Conservation (phyloP, 106 monocot species). For the Dioscorea zingiberensis region DNA sequence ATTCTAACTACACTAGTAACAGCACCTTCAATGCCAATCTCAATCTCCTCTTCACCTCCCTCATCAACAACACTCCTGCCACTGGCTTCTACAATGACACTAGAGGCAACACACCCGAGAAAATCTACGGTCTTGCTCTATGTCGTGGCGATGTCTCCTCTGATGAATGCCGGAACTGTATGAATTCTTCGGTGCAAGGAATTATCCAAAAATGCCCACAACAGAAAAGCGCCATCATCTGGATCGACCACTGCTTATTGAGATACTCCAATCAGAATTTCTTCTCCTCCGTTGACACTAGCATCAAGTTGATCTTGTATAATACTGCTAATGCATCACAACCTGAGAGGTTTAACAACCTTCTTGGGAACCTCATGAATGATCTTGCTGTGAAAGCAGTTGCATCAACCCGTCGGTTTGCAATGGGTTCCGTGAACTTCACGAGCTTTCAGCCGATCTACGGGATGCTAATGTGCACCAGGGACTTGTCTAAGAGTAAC, state of each 20-base stretch:
- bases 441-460: background rate
- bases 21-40: slow-evolving; percentile 7
- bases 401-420: background rate
- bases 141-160: slow-evolving; percentile 6
- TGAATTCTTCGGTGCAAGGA: too few relatives aligned
- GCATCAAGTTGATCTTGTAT: background rate
- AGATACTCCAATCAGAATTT: slow-evolving; percentile 13
- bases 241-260: slow-evolving; percentile 3
- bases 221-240: slow-evolving; percentile 2
- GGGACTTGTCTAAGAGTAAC: slow-evolving; percentile 1
- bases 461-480: slow-evolving; percentile 11
- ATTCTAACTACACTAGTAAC: slow-evolving; percentile 6
- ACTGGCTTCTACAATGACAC: slow-evolving; percentile 9
- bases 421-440: background rate
- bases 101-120: background rate
- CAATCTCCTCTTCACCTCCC: slow-evolving; percentile 2
- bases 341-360: background rate
- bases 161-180: background rate
- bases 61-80: background rate
- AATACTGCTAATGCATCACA: slow-evolving; percentile 1
- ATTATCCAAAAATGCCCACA: background rate
- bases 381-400: background rate
- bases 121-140: background rate
- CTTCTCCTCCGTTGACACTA: background rate
- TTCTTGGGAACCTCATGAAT: background rate